Conservation (phyloP, 441 rosid species). For the Codiaeum variegatum region DNA sequence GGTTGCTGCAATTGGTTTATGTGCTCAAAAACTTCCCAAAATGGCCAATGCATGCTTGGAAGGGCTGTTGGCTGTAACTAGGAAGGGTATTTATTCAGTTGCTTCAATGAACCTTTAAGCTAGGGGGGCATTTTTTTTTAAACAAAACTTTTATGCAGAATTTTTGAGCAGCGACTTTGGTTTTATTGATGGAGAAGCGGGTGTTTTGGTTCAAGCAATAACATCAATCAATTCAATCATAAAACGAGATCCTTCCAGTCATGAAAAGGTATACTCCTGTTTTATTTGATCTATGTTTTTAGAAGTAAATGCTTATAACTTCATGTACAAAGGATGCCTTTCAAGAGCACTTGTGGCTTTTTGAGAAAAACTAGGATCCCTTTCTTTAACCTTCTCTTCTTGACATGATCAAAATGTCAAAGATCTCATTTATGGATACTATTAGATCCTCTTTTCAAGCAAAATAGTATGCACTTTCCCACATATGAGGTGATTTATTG, state of each 20-base stretch:
- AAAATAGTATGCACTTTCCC: no score
- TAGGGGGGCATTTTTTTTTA: constrained; percentile 15
- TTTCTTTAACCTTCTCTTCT: no score
- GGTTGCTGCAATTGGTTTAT: constrained; percentile 81
- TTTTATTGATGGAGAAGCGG: constrained; percentile 53
- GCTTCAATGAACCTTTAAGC: constrained; percentile 16
- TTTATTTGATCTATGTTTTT: constrained; percentile 13
- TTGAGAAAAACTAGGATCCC: neutral
- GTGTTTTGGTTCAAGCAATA: constrained; percentile 69
- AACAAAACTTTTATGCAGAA: constrained; percentile 48
- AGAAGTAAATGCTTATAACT: neutral
- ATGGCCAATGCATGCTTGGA: constrained; percentile 68
- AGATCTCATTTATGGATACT: no score
- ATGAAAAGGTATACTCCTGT: constrained; percentile 67
- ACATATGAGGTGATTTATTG: no score
- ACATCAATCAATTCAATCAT: constrained; percentile 73
- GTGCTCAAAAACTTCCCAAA: constrained; percentile 63
- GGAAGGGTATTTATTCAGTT: constrained; percentile 52
- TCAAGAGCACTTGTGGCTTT: neutral
- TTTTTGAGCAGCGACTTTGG: constrained; percentile 40
- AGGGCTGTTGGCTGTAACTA: constrained; percentile 59
- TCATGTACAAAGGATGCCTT: neutral
- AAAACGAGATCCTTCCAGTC: constrained; percentile 59
- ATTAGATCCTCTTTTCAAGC: no score
- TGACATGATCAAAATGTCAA: no score